Base-by-base conservation (phyloP, 139 green algal genomes). In the Parachlorella kessleri region DNA sequence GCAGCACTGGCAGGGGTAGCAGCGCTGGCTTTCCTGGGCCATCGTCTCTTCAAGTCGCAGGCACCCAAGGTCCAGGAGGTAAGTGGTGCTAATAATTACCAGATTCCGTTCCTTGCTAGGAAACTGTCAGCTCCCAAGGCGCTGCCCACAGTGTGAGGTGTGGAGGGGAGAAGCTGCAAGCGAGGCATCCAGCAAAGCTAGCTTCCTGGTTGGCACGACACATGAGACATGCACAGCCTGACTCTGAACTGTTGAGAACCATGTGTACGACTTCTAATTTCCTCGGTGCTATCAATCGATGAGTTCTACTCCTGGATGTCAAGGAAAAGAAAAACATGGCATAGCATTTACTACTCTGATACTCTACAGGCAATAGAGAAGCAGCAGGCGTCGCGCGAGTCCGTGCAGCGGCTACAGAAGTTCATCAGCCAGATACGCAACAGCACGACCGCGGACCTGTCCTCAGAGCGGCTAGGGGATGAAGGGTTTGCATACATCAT, bases 401-500 rank as follows among this genome's bases (percentile, higher is more conserved):
- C 89, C 0, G 73, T 86, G 65, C 64, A 70, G 35, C 88, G 93
- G 28, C 83, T 98, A 28, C 92, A 95, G 77, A 89, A 94, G 39
- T 89, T 97, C 78, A 92, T 92, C 36, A 84, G 89, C 69, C 75
- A 89, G 55, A 76, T 98, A 18, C 85, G 92, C 6, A 92, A 88
- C 66, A 78, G 80, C 37, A 70, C 84, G 81, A 74, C 78, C 10
- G 94, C 88, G 14, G 91, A 98, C 77, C 74, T 98, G 24, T 92
- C 86, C 3, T 91, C 90, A 10, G 93, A 95, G 85, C 98, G 96
- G 83, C 82, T 99, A 33, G 90, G 93, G 1, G 92, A 98, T 66
- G 94, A 98, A 79, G 95, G 95, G 23, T 89, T 88, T 36, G 88
- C 84, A 2, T 98, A 98, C 75, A 85, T 99, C 26, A 83, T 92